These are phyloP conservation scores for Ambrosiella beaveri DNA, from an alignment of 2,329 filamentous ascomycete species.

Conservation along the genomic window DNA sequence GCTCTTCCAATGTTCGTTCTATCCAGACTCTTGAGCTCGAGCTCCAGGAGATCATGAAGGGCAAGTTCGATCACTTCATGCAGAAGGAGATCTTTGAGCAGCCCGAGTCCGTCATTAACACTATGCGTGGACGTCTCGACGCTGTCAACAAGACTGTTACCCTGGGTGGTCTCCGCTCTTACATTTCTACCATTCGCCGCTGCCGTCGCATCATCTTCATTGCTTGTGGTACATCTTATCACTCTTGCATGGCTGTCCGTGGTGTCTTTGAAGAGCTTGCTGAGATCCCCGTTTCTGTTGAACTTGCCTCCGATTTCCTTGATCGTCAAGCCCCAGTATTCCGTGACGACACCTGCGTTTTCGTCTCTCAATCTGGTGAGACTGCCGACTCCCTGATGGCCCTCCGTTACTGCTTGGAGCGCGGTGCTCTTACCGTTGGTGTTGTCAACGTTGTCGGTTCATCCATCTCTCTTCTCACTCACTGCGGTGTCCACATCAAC, in stretches of 20 bases:
- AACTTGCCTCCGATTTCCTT: conserved; percentile 94
- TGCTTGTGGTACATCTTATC: conserved; percentile 93
- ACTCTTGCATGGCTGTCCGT: conserved; percentile 98
- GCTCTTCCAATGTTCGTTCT: conserved; percentile 87
- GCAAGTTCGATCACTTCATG: conserved; percentile 99
- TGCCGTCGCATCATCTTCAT: conserved; percentile 98
- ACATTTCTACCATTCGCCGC: conserved; percentile 88
- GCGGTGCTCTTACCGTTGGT: conserved; percentile 89
- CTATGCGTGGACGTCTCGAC: conserved; percentile 97
- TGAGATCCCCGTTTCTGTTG: conserved; percentile 92
- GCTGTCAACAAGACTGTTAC: conserved; percentile 86
- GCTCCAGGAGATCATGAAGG: conserved; percentile 99
- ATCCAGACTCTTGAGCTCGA: conserved; percentile 98
- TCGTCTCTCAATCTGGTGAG: conserved; percentile 97
- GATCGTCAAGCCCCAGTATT: conserved; percentile 94
- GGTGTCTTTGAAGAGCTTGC: conserved; percentile 95
- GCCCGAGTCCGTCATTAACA: conserved; percentile 97
- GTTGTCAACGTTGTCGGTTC: conserved; percentile 98
- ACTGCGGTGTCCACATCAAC: conserved; percentile 99
- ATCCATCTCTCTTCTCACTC: conserved; percentile 93
- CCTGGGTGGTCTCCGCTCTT: conserved; percentile 85
- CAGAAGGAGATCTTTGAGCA: conserved; percentile 99
- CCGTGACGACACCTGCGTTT: conserved; percentile 97
- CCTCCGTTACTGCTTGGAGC: conserved; percentile 93
- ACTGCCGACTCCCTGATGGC: conserved; percentile 96